Base-by-base conservation (phyloP, 352 stramenopile species). In the Phytophthora fragariae region DNA sequence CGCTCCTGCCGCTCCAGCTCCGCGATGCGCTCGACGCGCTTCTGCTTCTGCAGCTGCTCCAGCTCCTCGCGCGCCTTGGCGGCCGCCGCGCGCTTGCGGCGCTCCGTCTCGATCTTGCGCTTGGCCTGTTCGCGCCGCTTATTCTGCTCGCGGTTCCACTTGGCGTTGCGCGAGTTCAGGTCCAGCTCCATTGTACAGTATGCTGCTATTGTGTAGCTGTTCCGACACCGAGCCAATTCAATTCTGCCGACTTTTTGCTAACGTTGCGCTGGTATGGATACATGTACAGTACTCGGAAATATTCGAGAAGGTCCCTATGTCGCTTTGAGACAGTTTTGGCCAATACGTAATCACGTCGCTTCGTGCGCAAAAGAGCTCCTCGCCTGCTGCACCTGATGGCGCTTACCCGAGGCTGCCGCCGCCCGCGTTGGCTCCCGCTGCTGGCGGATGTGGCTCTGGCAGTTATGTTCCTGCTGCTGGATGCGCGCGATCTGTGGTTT, bases 101-200 rank as follows among this genome's bases (percentile, higher is more conserved):
- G 73, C 71, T 94, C 85, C 15, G 72, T 81, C 65, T 89, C 79
- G 27, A 79, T 68, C 73, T 85, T 84, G 56, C 80, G 79, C 39
- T 85, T 88, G 39, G 84, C 84, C 53, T 86, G 79, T 17, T 88
- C 84, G 57, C 84, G 82, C 31, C 75, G 83, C 55, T 90, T 90
- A 47, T 83, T 73, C 65, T 92, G 78, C 66, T 93, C 86, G 19
- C 76, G 82, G 68, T 79, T 91, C 83, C 83, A 92, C 72, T 92
- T 92, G 74, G 83, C 72, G 72, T 80, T 83, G 76, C 86, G 86
- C 1, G 78, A 63, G 63, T 85, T 92, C 69, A 93, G 72, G 57
- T 93, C 86, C 73, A 93, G 77, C 67, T 93, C 86, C 86, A 93
- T 92, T 8, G 14, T 57, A 3, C 24, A 39, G 4, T 39, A 39